A percentile compares a stretch with the other conserved stretches of the same genome.
phyloP scores from a whole-genome alignment of 345 rosid species.

The Excoecaria cochinchinensis region DNA sequence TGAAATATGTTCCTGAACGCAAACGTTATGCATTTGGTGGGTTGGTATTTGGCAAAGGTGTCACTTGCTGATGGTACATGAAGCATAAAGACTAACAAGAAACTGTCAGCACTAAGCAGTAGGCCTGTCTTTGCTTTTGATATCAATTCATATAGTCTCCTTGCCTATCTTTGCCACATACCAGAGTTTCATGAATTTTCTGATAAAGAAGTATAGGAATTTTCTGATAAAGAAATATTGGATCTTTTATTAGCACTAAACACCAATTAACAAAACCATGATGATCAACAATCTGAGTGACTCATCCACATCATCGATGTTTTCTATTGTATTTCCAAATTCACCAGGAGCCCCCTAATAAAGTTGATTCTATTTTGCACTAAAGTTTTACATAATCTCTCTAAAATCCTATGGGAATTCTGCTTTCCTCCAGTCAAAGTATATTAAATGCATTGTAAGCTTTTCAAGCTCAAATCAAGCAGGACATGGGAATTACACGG shows the following conservation, averaged over 20 bases:
- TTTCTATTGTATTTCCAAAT: background rate
- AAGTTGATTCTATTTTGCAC: background rate
- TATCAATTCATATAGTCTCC: background rate
- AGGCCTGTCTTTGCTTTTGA: background rate
- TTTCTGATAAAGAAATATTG: background rate
- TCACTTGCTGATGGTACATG: background rate
- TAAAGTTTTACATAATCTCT: background rate
- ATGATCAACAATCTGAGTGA: background rate
- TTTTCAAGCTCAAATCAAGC: background rate
- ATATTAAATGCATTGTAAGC: background rate
- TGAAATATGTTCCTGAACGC: background rate
- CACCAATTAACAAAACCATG: background rate
- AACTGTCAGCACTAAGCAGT: background rate
- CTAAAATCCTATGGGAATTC: background rate
- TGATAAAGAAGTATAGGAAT: background rate
- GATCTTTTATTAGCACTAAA: background rate
- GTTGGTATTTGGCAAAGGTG: background rate
- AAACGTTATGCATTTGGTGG: background rate
- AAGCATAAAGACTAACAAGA: background rate
- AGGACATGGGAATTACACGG: background rate
- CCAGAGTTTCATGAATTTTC: background rate
- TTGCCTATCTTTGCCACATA: background rate
- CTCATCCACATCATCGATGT: background rate
- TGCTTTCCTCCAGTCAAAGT: background rate
- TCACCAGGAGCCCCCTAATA: background rate